A percentile compares a stretch with the other conserved stretches of the same genome.
These are phyloP conservation scores for Colletotrichum acutatum DNA, from an alignment of 2,329 filamentous ascomycete genomes.

Conservation along the genomic window DNA sequence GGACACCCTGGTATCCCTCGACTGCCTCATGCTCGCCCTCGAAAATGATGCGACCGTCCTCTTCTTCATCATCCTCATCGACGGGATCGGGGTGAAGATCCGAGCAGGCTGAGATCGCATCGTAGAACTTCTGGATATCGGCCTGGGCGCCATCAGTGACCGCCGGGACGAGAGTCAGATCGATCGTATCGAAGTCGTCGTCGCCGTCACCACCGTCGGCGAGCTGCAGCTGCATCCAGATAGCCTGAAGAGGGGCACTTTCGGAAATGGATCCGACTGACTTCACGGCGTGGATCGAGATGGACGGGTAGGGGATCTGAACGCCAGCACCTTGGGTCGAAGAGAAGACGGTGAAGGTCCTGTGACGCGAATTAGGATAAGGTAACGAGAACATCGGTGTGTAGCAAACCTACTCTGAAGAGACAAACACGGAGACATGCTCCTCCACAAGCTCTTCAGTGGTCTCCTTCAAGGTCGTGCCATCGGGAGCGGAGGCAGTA, in stretches of 20 bases:
- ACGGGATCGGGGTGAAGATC: slow-evolving; percentile 79
- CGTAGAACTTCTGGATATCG: slow-evolving; percentile 64
- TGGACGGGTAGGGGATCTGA: slow-evolving; percentile 77
- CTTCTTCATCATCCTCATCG: slow-evolving; percentile 68
- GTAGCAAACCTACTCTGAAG: slow-evolving; percentile 60
- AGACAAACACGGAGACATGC: slow-evolving; percentile 67
- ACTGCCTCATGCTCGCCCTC: slow-evolving; percentile 66
- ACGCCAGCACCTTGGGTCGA: slow-evolving; percentile 67
- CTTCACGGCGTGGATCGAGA: slow-evolving; percentile 81
- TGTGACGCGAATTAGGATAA: slow-evolving; percentile 32
- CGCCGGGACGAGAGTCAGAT: slow-evolving; percentile 73
- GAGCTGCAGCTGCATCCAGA: slow-evolving; percentile 77
- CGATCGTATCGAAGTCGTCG: slow-evolving; percentile 73
- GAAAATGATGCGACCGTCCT: slow-evolving; percentile 66
- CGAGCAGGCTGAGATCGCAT: slow-evolving; percentile 78
- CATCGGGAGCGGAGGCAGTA: slow-evolving; percentile 47
- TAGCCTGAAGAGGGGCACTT: slow-evolving; percentile 53
- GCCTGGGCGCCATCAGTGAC: slow-evolving; percentile 39
- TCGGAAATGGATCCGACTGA: slow-evolving; percentile 57
- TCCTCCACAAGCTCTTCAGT: slow-evolving; percentile 55
- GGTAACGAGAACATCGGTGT: neutral
- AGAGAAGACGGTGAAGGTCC: slow-evolving; percentile 72
- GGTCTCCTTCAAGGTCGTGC: slow-evolving; percentile 45
- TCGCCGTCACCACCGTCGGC: slow-evolving; percentile 63
- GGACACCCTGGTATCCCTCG: slow-evolving; percentile 67